Evolutionary conservation across 768 basidiomycete species (phyloP), one percentile per base, ranked within the genome.

Genomic region (Boletus edulis): DNA sequence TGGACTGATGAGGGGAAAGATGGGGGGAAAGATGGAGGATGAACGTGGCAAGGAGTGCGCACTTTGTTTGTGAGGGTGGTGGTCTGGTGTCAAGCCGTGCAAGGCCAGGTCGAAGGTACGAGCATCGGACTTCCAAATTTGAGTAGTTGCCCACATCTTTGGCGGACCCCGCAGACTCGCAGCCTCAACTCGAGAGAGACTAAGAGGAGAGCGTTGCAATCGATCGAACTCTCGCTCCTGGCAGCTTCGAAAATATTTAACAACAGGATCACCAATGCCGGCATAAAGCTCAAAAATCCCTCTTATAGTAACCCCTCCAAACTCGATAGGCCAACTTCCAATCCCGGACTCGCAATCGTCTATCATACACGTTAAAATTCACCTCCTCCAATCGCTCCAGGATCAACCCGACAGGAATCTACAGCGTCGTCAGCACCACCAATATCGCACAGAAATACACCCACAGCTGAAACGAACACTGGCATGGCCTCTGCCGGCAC

Each of bases 271-370:
- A 49, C 55, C 27, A 68, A 68, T 70, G 70, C 69, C 69, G 69
- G 68, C 69, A 70, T 69, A 42, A 38, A 43, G 18, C 61, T 72
- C 59, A 71, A 49, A 71, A 71, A 58, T 51, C 56, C 69, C 75
- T 68, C 59, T 72, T 75, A 69, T 78, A 76, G 71, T 79, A 78
- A 60, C 76, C 70, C 47, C 77, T 71, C 82, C 81, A 84, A 35
- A 92, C 81, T 65, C 79, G 78, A 84, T 84, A 89, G 49, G 92
- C 82, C 62, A 93, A 72, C 75, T 81, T 82, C 85, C 92, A 92
- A 67, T 88, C 86, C 70, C 82, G 78, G 63, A 73, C 54, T 72
- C 84, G 86, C 64, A 92, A 62, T 61, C 75, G 73, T 24, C 82
- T 75, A 58, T 85, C 73, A 67, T 89, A 93, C 9, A 77, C 86